phyloP scores from a whole-genome alignment of 169 alveolate genomes.

The Plasmodium chabaudi region DNA sequence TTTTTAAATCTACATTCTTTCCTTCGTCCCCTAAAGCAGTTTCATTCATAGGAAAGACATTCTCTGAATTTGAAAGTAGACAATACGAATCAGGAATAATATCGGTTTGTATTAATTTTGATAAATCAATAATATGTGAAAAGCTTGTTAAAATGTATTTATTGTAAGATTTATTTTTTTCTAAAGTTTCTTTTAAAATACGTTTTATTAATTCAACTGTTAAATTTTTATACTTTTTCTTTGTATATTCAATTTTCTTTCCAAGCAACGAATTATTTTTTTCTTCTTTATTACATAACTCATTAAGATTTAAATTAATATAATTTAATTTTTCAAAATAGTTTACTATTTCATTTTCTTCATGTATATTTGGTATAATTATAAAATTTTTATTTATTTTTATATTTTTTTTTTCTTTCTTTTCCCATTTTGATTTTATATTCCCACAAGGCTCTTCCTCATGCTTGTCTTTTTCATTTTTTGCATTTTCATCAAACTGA shows the following conservation, averaged over 20 bases:
- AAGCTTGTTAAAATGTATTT: constrained; percentile 42
- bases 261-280: constrained; percentile 71
- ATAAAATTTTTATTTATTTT: constrained; percentile 23
- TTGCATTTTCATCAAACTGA: background rate
- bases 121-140: constrained; percentile 18
- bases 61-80: background rate
- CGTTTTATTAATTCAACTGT: constrained; percentile 63
- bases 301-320: constrained; percentile 41
- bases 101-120: constrained; percentile 20
- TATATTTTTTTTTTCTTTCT: background rate
- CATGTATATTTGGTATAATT: constrained; percentile 29
- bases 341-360: constrained; percentile 32
- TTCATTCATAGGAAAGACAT: background rate
- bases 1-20: background rate
- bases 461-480: background rate
- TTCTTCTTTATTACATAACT: constrained; percentile 62
- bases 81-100: constrained; percentile 45
- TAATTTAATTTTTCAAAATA: constrained; percentile 52
- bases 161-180: constrained; percentile 26
- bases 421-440: background rate
- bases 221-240: constrained; percentile 49
- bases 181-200: constrained; percentile 67
- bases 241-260: constrained; percentile 70
- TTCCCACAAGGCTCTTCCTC: background rate
- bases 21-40: background rate